Conservation (phyloP, 2,329 filamentous ascomycete species). For the Phaeosphaeria sp. region DNA sequence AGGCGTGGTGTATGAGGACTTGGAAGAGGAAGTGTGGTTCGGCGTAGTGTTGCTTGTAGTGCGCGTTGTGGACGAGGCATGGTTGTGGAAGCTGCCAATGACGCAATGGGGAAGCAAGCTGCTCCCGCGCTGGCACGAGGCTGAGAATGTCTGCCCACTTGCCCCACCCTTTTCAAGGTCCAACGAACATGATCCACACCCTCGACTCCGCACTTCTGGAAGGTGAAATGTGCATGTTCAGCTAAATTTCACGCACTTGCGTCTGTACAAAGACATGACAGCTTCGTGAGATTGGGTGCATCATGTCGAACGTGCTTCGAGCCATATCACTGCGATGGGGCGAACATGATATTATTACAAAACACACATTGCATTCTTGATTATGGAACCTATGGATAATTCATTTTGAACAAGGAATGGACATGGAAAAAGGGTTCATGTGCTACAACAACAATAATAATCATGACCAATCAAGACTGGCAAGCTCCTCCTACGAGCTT, state of each 20-base stretch:
- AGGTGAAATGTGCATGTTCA: too few species aligned
- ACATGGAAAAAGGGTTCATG: not conserved
- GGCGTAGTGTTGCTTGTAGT: slow-evolving; percentile 5
- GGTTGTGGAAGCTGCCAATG: slow-evolving; percentile 26
- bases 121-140: slow-evolving; percentile 11
- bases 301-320: too few species aligned
- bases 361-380: not conserved
- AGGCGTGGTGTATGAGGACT: not conserved
- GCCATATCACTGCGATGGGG: too few species aligned
- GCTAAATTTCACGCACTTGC: too few species aligned
- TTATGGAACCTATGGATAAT: not conserved
- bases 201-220: too few species aligned
- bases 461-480: slow-evolving; percentile 4
- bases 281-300: too few species aligned
- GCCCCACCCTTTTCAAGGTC: too few species aligned
- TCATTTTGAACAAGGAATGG: not conserved
- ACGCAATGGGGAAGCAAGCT: slow-evolving; percentile 26
- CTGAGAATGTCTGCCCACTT: not conserved
- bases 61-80: slow-evolving; percentile 19
- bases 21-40: not conserved
- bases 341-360: not conserved
- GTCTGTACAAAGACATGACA: too few species aligned
- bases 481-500: slow-evolving; percentile 21
- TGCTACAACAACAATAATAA: not conserved
- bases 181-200: too few species aligned